Evolutionary conservation across 306 rosid genomes (phyloP).

Genomic region (Acmispon strigosus): DNA sequence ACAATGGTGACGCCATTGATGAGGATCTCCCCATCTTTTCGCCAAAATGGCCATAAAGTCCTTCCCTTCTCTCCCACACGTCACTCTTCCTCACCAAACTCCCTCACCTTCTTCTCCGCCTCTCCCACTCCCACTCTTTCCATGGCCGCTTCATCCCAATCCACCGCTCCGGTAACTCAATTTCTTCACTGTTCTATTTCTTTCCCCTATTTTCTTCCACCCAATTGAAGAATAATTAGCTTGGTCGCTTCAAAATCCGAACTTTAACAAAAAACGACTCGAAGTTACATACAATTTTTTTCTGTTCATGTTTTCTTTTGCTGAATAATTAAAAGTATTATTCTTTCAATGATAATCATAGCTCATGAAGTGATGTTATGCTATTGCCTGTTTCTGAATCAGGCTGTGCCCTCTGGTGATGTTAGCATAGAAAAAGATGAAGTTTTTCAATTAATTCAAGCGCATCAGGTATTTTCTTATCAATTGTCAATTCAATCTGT

Average conservation of each 20-base stretch:
- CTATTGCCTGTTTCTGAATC: conserved; percentile 20
- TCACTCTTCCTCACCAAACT: conserved; percentile 23
- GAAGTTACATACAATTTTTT: background rate
- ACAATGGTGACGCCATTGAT: conserved; percentile 46
- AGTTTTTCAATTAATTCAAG: conserved; percentile 58
- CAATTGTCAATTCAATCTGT: background rate
- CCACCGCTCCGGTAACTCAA: conserved; percentile 50
- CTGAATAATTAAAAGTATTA: background rate
- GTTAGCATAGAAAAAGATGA: conserved; percentile 34
- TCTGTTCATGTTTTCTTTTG: background rate
- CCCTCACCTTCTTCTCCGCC: conserved; percentile 22
- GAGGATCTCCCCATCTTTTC: conserved; percentile 26
- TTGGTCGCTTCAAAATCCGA: background rate
- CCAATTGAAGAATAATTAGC: background rate
- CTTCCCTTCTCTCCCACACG: conserved; percentile 26
- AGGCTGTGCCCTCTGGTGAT: conserved; percentile 53
- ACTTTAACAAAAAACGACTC: background rate
- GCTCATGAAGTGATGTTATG: background rate
- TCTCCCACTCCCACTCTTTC: conserved; percentile 25
- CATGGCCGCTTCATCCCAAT: conserved; percentile 71
- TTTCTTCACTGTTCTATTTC: background rate
- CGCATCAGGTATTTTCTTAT: conserved; percentile 65
- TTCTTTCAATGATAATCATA: background rate
- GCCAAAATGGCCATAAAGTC: conserved; percentile 31
- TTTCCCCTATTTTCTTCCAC: background rate